A percentile compares a stretch with the other conserved stretches of the same genome.
Evolutionary conservation across 108 stramenopile species (phyloP).

Genomic region (Hondaea fermentalgiana): DNA sequence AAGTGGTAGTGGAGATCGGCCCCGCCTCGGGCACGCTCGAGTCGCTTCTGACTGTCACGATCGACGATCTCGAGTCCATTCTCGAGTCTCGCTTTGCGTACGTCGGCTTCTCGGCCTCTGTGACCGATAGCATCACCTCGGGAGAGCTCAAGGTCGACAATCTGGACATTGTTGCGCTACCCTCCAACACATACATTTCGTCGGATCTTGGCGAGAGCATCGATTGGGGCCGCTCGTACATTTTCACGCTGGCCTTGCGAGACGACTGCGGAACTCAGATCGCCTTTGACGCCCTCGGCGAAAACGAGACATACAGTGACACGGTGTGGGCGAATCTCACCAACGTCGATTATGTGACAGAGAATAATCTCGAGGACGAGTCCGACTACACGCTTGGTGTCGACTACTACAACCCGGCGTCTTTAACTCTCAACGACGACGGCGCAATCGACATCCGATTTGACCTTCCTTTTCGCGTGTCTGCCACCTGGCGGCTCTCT

Average conservation of each 20-base stretch:
- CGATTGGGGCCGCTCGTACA: background rate
- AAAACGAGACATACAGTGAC: background rate
- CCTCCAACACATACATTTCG: background rate
- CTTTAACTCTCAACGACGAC: background rate
- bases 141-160: background rate
- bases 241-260: background rate
- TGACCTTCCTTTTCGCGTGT: background rate
- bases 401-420: background rate
- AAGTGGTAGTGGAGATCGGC: background rate
- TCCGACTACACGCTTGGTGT: background rate
- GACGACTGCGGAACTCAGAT: background rate
- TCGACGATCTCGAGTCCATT: background rate
- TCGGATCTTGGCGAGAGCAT: background rate
- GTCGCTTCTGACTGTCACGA: background rate
- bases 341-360: background rate
- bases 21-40: background rate
- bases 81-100: background rate
- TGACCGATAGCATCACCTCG: background rate
- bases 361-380: background rate
- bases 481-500: background rate
- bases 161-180: background rate
- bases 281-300: background rate
- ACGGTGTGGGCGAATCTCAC: background rate
- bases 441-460: background rate
- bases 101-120: background rate